Conservation (phyloP, 148 eudicot genomes). For the Silene uniflora region DNA sequence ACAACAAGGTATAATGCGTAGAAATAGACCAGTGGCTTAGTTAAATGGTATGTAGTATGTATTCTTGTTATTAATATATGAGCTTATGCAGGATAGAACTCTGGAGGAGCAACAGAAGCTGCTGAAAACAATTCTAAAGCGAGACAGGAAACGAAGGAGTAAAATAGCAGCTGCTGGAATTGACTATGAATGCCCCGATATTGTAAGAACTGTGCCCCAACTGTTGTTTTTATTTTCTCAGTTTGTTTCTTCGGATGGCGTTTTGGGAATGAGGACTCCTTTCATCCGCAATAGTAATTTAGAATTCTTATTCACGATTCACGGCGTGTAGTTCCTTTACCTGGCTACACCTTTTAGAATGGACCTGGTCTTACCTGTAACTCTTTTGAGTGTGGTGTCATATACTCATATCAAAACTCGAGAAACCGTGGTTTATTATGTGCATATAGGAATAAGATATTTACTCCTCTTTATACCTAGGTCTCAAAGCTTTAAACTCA, state of each 20-base stretch:
- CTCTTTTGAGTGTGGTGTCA: background rate
- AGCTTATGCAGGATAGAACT: slow-evolving; percentile 62
- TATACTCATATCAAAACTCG: background rate
- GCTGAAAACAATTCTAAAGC: slow-evolving; percentile 59
- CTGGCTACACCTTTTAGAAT: background rate
- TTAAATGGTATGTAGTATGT: background rate
- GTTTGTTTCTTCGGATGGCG: background rate
- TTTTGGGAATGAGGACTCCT: background rate
- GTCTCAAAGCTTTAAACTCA: too few species aligned
- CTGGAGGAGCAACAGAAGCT: slow-evolving; percentile 67
- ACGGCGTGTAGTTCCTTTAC: background rate
- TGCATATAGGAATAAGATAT: background rate
- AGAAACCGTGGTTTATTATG: background rate
- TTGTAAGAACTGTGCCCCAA: slow-evolving; percentile 44
- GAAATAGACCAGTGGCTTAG: background rate
- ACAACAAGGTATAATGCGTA: slow-evolving; percentile 52
- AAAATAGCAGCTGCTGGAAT: slow-evolving; percentile 83
- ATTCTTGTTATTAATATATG: background rate
- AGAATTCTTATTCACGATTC: background rate
- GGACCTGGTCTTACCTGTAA: background rate
- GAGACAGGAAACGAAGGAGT: slow-evolving; percentile 63
- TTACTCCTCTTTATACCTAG: background rate
- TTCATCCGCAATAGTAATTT: background rate
- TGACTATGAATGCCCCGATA: slow-evolving; percentile 79
- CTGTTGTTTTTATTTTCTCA: background rate